Evolutionary conservation across 352 stramenopile genomes (phyloP), one percentile per base, ranked within the genome.

Genomic region (Globisporangium emineosum): DNA sequence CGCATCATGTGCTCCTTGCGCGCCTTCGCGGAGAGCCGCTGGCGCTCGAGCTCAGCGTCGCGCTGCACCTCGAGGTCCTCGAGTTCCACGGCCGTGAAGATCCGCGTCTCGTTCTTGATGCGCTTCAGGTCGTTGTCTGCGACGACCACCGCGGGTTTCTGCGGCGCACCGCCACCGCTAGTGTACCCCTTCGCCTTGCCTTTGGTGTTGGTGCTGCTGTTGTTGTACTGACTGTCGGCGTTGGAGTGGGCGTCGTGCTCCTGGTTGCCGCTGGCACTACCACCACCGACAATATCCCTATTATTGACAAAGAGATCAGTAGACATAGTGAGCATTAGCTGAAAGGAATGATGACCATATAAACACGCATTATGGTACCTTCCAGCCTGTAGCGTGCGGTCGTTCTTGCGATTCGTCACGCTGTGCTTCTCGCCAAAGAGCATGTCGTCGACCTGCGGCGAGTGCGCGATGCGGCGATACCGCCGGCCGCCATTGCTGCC

Each of bases 1-100:
- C 79, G 75, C 35, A 92, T 60, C 85, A 92, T 94, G 71, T 91
- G 69, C 43, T 91, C 82, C 61, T 93, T 93, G n/a, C 81, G 78
- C 57, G 76, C 80, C 59, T 89, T 90, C 12, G 85, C 77, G 17
- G 81, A 75, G 37, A 91, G 58, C 25, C 81, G 68, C 62, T 85
- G 67, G 3, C 76, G 66, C 64, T 91, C 82, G 23, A 81, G 72
- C 47, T 89, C 79, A 0, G 67, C 79, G 27, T 91, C 85, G 1
- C 72, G 77, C 33, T 81, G 65, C 0, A 75, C 81, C 43, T 88
- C 77, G n/a, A 87, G 66, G 29, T 71, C 73, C 50, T 93, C 83
- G 3, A 88, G 66, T 47, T 90, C 72, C 0, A 66, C 68, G 7
- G 73, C 45, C 1, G 73, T 89, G 27, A 90, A 66, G 60, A 93